Conservation (phyloP, 2,329 filamentous ascomycete genomes). For the Penicillium sp. region DNA sequence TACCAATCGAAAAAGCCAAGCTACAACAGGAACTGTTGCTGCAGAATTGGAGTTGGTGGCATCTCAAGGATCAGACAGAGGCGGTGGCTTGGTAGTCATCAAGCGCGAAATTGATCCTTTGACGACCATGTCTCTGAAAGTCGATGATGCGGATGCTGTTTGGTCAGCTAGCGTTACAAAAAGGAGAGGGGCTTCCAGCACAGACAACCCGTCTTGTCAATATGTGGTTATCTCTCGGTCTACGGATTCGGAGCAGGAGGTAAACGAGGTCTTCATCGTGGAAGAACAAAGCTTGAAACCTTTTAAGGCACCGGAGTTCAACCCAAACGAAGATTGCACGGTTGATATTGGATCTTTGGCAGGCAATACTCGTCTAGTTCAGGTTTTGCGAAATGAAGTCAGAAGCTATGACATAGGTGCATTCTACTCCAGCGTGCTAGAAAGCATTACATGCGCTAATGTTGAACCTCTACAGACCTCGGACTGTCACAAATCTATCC, state of each 20-base stretch:
- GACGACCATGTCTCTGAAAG: slow-evolving; percentile 66
- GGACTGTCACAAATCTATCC: slow-evolving; percentile 87
- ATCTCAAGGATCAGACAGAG: slow-evolving; percentile 53
- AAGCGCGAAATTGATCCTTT: slow-evolving; percentile 74
- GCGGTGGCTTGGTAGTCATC: slow-evolving; percentile 70
- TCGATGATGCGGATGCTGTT: slow-evolving; percentile 69
- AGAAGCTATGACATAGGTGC: slow-evolving; percentile 85
- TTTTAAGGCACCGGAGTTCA: slow-evolving; percentile 82
- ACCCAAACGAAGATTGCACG: slow-evolving; percentile 81
- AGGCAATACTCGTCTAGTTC: slow-evolving; percentile 76
- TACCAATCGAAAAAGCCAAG: slow-evolving; percentile 47
- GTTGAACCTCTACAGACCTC: slow-evolving; percentile 58
- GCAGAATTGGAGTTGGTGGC: slow-evolving; percentile 51
- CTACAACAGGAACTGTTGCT: slow-evolving; percentile 33
- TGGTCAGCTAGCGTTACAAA: slow-evolving; percentile 68
- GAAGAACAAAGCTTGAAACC: slow-evolving; percentile 72
- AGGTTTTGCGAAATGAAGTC: slow-evolving; percentile 82
- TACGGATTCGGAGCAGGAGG: slow-evolving; percentile 65
- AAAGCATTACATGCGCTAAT: slow-evolving; percentile 1
- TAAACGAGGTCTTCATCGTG: slow-evolving; percentile 73
- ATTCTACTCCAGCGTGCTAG: slow-evolving; percentile 30
- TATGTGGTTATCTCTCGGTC: slow-evolving; percentile 79
- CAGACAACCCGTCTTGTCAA: slow-evolving; percentile 59
- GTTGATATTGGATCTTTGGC: slow-evolving; percentile 82
- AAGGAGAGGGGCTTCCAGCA: slow-evolving; percentile 47